Percentiles rank a stretch among this genome's conserved stretches.
These are phyloP conservation scores for Onygenales sp. DNA, from an alignment of 2,329 filamentous ascomycete genomes.

Conservation along the genomic window DNA sequence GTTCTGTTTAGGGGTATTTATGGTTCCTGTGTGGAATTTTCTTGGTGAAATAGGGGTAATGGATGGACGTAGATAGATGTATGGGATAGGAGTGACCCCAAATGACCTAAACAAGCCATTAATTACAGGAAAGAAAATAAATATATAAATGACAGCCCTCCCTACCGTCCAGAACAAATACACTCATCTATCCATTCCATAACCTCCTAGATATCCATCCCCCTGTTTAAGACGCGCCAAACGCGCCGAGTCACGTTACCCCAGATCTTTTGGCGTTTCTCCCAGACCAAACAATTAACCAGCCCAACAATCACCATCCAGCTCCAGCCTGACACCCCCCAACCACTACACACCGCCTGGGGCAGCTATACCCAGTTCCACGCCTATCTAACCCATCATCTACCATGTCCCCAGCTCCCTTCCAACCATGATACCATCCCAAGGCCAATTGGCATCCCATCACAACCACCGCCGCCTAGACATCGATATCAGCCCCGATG, in stretches of 20 bases:
- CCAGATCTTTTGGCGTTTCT: background rate
- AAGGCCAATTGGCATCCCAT: background rate
- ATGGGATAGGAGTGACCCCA: background rate
- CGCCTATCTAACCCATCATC: no score
- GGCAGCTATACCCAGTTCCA: no score
- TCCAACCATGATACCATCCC: no score
- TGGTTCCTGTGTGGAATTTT: background rate
- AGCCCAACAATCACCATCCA: background rate
- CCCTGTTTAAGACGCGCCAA: background rate
- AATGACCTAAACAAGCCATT: background rate
- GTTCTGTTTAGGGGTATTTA: background rate
- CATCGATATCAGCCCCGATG: slow-evolving; percentile 18
- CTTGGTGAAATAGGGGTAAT: no score
- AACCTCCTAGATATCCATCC: no score
- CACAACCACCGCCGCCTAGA: background rate
- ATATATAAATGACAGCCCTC: background rate
- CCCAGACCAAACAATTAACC: background rate
- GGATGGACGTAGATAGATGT: background rate
- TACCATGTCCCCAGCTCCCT: no score
- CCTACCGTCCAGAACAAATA: no score
- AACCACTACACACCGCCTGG: no score
- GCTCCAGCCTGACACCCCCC: background rate
- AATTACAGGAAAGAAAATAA: background rate
- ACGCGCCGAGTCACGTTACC: background rate
- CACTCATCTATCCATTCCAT: no score